Evolutionary conservation across 768 basidiomycete species (phyloP).

Genomic region (Scleroderma citrinum): DNA sequence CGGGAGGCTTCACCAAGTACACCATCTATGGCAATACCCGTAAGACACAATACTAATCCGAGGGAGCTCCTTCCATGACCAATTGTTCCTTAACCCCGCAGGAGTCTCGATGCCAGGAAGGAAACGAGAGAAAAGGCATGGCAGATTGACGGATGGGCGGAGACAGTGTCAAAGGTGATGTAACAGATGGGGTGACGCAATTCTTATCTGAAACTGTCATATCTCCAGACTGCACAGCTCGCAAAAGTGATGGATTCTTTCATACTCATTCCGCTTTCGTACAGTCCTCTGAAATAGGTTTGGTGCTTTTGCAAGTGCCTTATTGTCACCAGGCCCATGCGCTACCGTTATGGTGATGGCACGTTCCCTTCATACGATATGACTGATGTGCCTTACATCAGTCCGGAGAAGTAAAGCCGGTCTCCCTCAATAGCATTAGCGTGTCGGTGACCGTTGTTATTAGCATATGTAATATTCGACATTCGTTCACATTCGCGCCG

Average conservation of each 20-base stretch:
- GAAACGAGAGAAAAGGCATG: slow-evolving; percentile 85
- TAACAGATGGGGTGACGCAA: slow-evolving; percentile 11
- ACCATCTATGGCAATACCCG: slow-evolving; percentile 98
- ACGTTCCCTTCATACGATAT: neutral
- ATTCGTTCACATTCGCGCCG: neutral
- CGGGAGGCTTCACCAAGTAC: slow-evolving; percentile 79
- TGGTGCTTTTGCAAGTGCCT: neutral
- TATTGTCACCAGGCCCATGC: neutral
- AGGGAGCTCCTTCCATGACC: neutral
- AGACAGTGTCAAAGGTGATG: slow-evolving; percentile 82
- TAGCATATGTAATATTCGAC: slow-evolving; percentile 9
- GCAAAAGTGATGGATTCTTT: slow-evolving; percentile 82
- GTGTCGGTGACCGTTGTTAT: neutral
- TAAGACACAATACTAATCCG: slow-evolving; percentile 34
- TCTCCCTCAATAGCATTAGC: neutral
- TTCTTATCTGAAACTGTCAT: neutral
- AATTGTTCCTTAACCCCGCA: slow-evolving; percentile 22
- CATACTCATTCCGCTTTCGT: slow-evolving; percentile 73
- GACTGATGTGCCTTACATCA: neutral
- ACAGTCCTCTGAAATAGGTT: slow-evolving; percentile 73
- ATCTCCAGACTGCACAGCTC: slow-evolving; percentile 78
- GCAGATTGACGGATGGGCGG: slow-evolving; percentile 93
- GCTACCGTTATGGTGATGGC: neutral
- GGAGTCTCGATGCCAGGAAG: slow-evolving; percentile 75
- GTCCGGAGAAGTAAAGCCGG: neutral